Evolutionary conservation across 148 eudicot species (phyloP), one percentile per base, ranked within the genome.

Genomic region (Silene conica): DNA sequence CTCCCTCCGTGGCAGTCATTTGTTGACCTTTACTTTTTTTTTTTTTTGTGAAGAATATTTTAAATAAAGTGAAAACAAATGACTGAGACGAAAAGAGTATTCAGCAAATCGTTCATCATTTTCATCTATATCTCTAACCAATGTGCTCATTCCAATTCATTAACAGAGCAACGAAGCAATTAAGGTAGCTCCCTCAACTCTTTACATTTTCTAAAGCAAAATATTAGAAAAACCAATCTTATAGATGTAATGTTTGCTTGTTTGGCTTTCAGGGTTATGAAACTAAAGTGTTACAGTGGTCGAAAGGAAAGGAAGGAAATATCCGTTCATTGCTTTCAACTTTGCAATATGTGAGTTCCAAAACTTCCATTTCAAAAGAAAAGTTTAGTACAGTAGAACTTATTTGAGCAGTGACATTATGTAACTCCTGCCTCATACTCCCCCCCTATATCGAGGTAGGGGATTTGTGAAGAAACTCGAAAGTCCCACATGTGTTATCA

Each of bases 251-350:
- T 38, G 55, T 67, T 43, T 45, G 13, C 70, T 67, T 67, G 25
- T 43, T 67, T 67, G 55, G 26, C 7, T 69, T 46, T 22, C 56
- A 69, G 72, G 58, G 58, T 46, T 22, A 48, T 14, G 72, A 69
- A 12, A 50, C 58, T 69, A 69, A 69, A 50, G 72, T 78, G 50
- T 10, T 31, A 3, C 58, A 70, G 59, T 95, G 98, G 98, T 87
- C 97, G 22, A 79, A 76, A 65, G 98, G 97, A 69, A 95, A 89
- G 87, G 92, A 87, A 83, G 96, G 93, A 74, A 95, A 95, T 76
- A 90, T 95, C 64, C 89, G 97, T 6, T 89, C 98, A 31, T 74
- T 95, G 41, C 86, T 95, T 5, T 95, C 98, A 19, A 95, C 98
- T 58, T 73, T 95, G 80, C 98, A 92, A 86, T 86, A 84, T 78